phyloP scores from a whole-genome alignment of 2,329 filamentous ascomycete genomes.

The Ascosphaera aggregata region DNA sequence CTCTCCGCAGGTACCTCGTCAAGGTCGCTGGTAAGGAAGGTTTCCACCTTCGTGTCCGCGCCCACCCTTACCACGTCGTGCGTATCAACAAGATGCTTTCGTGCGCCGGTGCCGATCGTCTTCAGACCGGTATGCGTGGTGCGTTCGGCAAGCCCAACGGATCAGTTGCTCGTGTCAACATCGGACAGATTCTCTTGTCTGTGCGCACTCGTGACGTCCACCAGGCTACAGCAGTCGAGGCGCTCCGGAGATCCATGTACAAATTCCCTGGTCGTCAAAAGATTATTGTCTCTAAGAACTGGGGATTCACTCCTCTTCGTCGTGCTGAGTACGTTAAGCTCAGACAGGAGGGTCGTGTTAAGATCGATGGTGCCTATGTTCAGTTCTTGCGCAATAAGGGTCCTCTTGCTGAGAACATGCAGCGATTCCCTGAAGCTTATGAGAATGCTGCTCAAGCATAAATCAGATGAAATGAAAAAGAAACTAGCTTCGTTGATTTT shows the following conservation, averaged over 20 bases:
- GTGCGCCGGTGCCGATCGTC: slow-evolving; percentile 99
- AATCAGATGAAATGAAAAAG: slow-evolving; percentile 6
- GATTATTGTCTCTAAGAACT: slow-evolving; percentile 99
- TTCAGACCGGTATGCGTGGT: slow-evolving; percentile 99
- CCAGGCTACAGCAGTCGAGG: slow-evolving; percentile 87
- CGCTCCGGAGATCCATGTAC: slow-evolving; percentile 97
- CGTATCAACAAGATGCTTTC: slow-evolving; percentile 99
- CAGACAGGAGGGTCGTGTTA: slow-evolving; percentile 80
- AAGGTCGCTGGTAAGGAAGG: slow-evolving; percentile 47
- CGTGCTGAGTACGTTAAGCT: slow-evolving; percentile 94
- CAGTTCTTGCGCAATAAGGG: slow-evolving; percentile 97
- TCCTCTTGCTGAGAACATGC: slow-evolving; percentile 63
- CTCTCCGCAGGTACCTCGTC: slow-evolving; percentile 33
- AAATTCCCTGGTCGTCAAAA: slow-evolving; percentile 99
- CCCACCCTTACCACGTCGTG: slow-evolving; percentile 99
- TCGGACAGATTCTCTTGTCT: slow-evolving; percentile 95
- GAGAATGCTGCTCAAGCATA: slow-evolving; percentile 23
- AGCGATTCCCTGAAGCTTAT: slow-evolving; percentile 80
- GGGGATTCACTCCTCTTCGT: slow-evolving; percentile 97
- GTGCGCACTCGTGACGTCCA: slow-evolving; percentile 91
- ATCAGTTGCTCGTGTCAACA: slow-evolving; percentile 98
- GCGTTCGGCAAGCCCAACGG: slow-evolving; percentile 99
- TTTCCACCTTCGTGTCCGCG: slow-evolving; percentile 52
- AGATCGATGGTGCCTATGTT: slow-evolving; percentile 97
- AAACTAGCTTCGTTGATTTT: background rate